Conservation (phyloP, 768 basidiomycete genomes). For the Pleurotus giganteus region DNA sequence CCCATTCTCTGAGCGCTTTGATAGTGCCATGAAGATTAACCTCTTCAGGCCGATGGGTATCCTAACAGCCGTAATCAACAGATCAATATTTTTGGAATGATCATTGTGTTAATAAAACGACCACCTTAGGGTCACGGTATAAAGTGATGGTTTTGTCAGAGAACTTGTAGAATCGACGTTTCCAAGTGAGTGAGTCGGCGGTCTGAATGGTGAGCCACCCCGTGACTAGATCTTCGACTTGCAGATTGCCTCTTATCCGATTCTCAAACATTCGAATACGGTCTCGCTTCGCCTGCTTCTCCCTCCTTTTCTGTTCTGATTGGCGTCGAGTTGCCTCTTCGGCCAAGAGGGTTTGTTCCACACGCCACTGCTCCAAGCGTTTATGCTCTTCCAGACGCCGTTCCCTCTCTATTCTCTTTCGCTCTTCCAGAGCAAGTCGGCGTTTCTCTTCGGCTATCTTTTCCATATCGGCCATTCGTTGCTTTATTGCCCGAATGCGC, state of each 20-base stretch:
- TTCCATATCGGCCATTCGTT: constrained; percentile 36
- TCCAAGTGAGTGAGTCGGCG: constrained; percentile 54
- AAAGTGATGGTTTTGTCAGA: constrained; percentile 44
- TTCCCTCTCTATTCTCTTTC: constrained; percentile 44
- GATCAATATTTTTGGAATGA: background rate
- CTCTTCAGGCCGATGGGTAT: constrained; percentile 36
- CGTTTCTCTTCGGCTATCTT: constrained; percentile 46
- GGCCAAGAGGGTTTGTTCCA: constrained; percentile 41
- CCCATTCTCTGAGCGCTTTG: constrained; percentile 54
- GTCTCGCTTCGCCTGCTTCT: constrained; percentile 41
- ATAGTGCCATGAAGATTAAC: constrained; percentile 47
- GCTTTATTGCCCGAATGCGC: constrained; percentile 33
- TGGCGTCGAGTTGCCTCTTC: constrained; percentile 44
- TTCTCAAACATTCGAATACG: constrained; percentile 46
- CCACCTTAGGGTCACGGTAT: constrained; percentile 51
- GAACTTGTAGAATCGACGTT: constrained; percentile 62
- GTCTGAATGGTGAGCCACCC: constrained; percentile 68
- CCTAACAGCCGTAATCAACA: constrained; percentile 26
- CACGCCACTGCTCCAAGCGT: constrained; percentile 51
- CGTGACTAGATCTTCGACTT: constrained; percentile 33
- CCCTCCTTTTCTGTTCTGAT: constrained; percentile 38
- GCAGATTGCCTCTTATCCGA: constrained; percentile 35
- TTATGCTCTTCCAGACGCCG: constrained; percentile 49
- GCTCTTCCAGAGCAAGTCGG: constrained; percentile 42
- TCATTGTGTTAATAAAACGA: constrained; percentile 9